phyloP scores from a whole-genome alignment of 768 basidiomycete species.

The Pisolithus marmoratus region DNA sequence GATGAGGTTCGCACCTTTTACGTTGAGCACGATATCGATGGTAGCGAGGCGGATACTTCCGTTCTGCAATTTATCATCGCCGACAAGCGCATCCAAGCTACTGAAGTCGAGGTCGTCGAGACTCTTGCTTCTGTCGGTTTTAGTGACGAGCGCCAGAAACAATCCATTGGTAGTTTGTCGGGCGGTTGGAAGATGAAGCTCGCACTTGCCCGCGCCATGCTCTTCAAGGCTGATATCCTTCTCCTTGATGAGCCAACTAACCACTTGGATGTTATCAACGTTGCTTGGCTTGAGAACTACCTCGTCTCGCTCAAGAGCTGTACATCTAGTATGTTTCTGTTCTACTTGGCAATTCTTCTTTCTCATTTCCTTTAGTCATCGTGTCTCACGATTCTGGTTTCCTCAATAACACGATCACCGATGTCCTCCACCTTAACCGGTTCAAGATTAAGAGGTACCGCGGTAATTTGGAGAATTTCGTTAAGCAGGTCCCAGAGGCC shows the following conservation, averaged over 20 bases:
- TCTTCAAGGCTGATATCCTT: slow-evolving; percentile 97
- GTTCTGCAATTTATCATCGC: slow-evolving; percentile 82
- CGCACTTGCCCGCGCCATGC: slow-evolving; percentile 92
- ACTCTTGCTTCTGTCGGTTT: slow-evolving; percentile 92
- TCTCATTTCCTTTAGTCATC: slow-evolving; percentile 54
- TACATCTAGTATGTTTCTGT: slow-evolving; percentile 69
- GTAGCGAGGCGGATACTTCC: slow-evolving; percentile 86
- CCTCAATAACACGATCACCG: slow-evolving; percentile 98
- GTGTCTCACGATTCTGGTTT: slow-evolving; percentile 97
- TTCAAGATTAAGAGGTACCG: slow-evolving; percentile 96
- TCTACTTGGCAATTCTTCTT: background rate
- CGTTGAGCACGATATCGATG: slow-evolving; percentile 98
- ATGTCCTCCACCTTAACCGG: slow-evolving; percentile 95
- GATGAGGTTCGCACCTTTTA: slow-evolving; percentile 98
- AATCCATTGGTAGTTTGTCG: slow-evolving; percentile 84
- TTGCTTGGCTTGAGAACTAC: slow-evolving; percentile 96
- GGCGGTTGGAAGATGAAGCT: slow-evolving; percentile 99
- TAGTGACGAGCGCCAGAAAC: slow-evolving; percentile 76
- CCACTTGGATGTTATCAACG: slow-evolving; percentile 95
- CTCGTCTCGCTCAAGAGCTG: slow-evolving; percentile 81
- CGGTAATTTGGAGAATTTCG: slow-evolving; percentile 93
- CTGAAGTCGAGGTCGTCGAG: slow-evolving; percentile 64
- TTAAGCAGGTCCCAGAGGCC: slow-evolving; percentile 92
- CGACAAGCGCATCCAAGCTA: slow-evolving; percentile 77
- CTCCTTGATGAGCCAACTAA: slow-evolving; percentile 96